Evolutionary conservation across 2,329 filamentous ascomycete genomes (phyloP).

Genomic region (Apiospora sp.): DNA sequence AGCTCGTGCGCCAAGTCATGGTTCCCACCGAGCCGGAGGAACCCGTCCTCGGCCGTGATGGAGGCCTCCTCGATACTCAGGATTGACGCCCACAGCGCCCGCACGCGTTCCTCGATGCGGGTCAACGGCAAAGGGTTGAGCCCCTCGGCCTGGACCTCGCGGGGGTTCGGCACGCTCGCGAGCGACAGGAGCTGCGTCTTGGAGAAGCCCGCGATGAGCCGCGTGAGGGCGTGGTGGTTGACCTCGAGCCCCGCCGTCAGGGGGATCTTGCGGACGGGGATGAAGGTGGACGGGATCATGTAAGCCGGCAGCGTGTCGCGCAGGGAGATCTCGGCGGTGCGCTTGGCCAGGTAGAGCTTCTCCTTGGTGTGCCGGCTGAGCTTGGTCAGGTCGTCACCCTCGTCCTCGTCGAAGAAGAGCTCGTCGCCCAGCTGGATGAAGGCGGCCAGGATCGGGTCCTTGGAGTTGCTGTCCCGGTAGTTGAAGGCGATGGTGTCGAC

Average conservation of each 20-base stretch:
- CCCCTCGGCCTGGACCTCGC: conserved; percentile 45
- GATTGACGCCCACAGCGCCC: conserved; percentile 55
- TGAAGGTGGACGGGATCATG: conserved; percentile 56
- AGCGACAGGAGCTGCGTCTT: conserved; percentile 53
- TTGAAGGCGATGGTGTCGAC: conserved; percentile 57
- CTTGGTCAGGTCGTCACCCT: conserved; percentile 43
- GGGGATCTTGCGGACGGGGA: conserved; percentile 57
- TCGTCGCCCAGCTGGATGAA: conserved; percentile 58
- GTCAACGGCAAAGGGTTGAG: conserved; percentile 58
- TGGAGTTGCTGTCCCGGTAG: conserved; percentile 43
- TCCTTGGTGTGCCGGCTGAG: conserved; percentile 52
- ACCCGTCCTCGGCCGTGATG: conserved; percentile 54
- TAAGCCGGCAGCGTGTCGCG: conserved; percentile 47
- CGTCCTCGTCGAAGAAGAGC: conserved; percentile 44
- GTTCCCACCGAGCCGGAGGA: conserved; percentile 57
- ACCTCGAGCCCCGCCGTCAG: conserved; percentile 59
- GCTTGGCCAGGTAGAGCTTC: conserved; percentile 52
- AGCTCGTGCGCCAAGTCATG: conserved; percentile 53
- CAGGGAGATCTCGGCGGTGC: conserved; percentile 52
- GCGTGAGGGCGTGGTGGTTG: conserved; percentile 56
- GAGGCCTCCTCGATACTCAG: conserved; percentile 48
- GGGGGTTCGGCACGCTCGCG: conserved; percentile 46
- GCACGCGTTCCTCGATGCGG: conserved; percentile 55
- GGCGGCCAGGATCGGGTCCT: conserved; percentile 50
- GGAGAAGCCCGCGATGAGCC: conserved; percentile 51